These are phyloP conservation scores for Paramyrothecium sp. DNA, from an alignment of 2,329 filamentous ascomycete genomes.

Conservation along the genomic window DNA sequence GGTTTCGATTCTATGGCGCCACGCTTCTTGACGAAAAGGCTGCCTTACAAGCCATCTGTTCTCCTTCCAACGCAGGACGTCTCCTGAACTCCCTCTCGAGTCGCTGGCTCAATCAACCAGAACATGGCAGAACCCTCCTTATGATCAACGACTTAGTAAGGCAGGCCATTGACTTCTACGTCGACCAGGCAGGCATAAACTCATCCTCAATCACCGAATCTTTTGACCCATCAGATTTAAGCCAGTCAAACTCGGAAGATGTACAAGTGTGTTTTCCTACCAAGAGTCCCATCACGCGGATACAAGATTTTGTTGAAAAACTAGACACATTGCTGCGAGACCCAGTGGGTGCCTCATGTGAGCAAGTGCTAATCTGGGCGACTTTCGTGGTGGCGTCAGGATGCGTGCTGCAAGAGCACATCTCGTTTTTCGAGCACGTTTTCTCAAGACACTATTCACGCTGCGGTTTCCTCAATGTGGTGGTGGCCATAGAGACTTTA, in stretches of 20 bases:
- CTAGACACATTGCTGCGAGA: slow-evolving; percentile 12
- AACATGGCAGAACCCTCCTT: slow-evolving; percentile 71
- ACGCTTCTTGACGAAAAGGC: slow-evolving; percentile 15
- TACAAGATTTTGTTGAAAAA: slow-evolving; percentile 14
- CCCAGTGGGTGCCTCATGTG: slow-evolving; percentile 11
- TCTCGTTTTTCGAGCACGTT: slow-evolving; percentile 12
- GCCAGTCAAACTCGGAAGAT: too few species aligned
- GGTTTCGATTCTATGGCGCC: slow-evolving; percentile 18
- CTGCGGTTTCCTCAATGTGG: slow-evolving; percentile 18
- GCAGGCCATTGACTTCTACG: slow-evolving; percentile 77
- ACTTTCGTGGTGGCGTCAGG: slow-evolving; percentile 21
- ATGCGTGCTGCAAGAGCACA: slow-evolving; percentile 14
- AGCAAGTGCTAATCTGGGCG: slow-evolving; percentile 20
- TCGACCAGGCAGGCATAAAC: slow-evolving; percentile 60
- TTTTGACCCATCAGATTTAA: background rate
- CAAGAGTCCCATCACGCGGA: slow-evolving; percentile 9
- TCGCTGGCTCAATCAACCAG: slow-evolving; percentile 62
- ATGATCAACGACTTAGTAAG: slow-evolving; percentile 79
- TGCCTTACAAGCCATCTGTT: slow-evolving; percentile 12
- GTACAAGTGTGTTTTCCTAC: background rate
- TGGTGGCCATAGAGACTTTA: slow-evolving; percentile 15
- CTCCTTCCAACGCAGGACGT: slow-evolving; percentile 8
- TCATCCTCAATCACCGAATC: background rate
- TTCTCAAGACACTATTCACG: slow-evolving; percentile 13
- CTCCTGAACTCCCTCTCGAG: slow-evolving; percentile 3